Evolutionary conservation across 345 rosid genomes (phyloP).

Genomic region (Lepidium aucheri): DNA sequence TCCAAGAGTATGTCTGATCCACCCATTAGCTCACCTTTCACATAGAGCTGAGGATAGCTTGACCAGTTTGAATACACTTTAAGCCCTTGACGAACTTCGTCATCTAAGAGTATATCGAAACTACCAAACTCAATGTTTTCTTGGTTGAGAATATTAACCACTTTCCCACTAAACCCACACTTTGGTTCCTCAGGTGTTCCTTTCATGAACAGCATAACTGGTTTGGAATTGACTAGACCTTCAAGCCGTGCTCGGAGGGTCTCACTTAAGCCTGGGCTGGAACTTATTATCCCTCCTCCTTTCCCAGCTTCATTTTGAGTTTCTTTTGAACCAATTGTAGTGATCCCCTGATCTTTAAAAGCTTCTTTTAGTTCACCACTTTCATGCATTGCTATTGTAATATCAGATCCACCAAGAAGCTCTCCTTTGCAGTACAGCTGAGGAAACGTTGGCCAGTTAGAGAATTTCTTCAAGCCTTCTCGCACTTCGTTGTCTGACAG

Average conservation of each 20-base stretch:
- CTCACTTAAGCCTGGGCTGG: slow-evolving; percentile 52
- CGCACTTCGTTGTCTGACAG: slow-evolving; percentile 66
- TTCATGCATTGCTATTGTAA: slow-evolving; percentile 78
- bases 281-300: slow-evolving; percentile 39
- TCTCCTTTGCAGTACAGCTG: slow-evolving; percentile 94
- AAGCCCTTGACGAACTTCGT: slow-evolving; percentile 89
- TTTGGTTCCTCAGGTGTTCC: slow-evolving; percentile 84
- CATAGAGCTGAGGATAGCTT: slow-evolving; percentile 86
- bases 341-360: slow-evolving; percentile 58
- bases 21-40: slow-evolving; percentile 73
- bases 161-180: slow-evolving; percentile 91
- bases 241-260: slow-evolving; percentile 45
- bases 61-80: slow-evolving; percentile 96
- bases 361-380: slow-evolving; percentile 81
- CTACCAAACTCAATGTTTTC: slow-evolving; percentile 66
- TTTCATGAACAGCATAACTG: slow-evolving; percentile 91
- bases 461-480: slow-evolving; percentile 90
- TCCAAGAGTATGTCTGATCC: slow-evolving; percentile 91
- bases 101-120: slow-evolving; percentile 71
- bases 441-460: slow-evolving; percentile 99
- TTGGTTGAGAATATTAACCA: slow-evolving; percentile 71
- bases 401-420: slow-evolving; percentile 94
- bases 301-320: slow-evolving; percentile 30
- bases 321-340: slow-evolving; percentile 15
- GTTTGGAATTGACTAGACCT: slow-evolving; percentile 55